Evolutionary conservation across 805 yeast species (phyloP).

Genomic region (Wickerhamomyces bovis): DNA sequence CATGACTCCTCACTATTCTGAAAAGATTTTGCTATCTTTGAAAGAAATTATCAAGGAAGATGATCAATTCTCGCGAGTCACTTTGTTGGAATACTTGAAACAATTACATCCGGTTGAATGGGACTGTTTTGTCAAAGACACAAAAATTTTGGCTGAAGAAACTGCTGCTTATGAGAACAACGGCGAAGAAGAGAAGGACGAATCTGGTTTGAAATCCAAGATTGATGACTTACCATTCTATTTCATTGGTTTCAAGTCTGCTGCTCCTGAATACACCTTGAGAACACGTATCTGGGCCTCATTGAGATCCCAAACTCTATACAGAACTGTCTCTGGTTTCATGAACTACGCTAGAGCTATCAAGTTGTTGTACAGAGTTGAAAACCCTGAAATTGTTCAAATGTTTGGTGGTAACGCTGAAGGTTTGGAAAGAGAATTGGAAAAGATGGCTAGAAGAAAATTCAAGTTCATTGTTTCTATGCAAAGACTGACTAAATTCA

Average conservation of each 20-base stretch:
- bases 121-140: conserved; percentile 96
- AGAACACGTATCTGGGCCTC: conserved; percentile 99
- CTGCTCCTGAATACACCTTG: conserved; percentile 93
- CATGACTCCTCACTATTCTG: conserved; percentile 92
- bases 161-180: conserved; percentile 64
- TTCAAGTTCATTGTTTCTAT: conserved; percentile 77
- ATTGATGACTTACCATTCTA: conserved; percentile 90
- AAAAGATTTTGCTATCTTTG: conserved; percentile 86
- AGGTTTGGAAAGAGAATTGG: conserved; percentile 90
- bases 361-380: conserved; percentile 88
- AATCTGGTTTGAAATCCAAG: conserved; percentile 70
- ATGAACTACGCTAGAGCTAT: conserved; percentile 98
- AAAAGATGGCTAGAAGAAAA: conserved; percentile 80
- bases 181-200: conserved; percentile 45
- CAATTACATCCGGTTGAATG: conserved; percentile 96
- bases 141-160: conserved; percentile 92
- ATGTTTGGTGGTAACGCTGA: conserved; percentile 99
- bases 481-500: conserved; percentile 75
- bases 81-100: conserved; percentile 87
- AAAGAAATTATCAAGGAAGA: conserved; percentile 96
- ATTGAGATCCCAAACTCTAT: conserved; percentile 90
- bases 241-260: conserved; percentile 95
- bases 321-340: conserved; percentile 96
- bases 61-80: conserved; percentile 92
- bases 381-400: conserved; percentile 91